These are phyloP conservation scores for Rubroshorea leprosula DNA, from an alignment of 345 rosid species.

Conservation along the genomic window DNA sequence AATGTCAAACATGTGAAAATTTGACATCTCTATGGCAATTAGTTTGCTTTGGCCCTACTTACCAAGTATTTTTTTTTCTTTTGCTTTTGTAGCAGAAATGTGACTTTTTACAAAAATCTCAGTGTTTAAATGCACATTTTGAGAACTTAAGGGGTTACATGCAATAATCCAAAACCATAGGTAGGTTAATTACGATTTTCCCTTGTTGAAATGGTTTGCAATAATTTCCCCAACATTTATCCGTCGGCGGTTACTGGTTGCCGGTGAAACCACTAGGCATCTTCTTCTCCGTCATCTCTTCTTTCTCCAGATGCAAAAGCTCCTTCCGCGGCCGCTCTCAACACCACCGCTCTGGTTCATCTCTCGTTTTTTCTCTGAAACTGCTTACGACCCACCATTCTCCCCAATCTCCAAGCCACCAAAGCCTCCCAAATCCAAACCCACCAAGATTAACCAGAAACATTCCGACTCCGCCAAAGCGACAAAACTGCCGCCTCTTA, in stretches of 20 bases:
- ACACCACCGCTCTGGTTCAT: conserved; percentile 4
- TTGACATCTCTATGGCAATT: no score
- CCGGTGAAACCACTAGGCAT: neutral
- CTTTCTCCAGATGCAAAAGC: conserved; percentile 10
- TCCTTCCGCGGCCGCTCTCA: neutral
- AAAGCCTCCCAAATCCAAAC: conserved; percentile 18
- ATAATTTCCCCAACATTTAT: neutral
- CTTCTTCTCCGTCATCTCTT: neutral
- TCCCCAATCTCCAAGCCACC: conserved; percentile 17
- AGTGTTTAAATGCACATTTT: no score
- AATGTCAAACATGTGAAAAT: no score
- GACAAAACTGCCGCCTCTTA: conserved; percentile 14
- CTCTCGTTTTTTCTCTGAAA: conserved; percentile 23
- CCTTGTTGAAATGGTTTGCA: no score
- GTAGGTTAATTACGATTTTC: no score
- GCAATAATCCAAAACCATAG: no score
- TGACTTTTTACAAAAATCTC: no score
- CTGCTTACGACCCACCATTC: conserved; percentile 30
- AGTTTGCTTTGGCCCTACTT: no score
- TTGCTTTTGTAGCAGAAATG: no score
- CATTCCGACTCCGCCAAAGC: conserved; percentile 3
- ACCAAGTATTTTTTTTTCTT: no score
- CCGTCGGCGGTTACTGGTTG: no score
- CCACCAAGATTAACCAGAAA: conserved; percentile 9
- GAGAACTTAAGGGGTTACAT: no score